Conservation (phyloP, 495 filamentous ascomycete genomes). For the Geoglossum glabrum region DNA sequence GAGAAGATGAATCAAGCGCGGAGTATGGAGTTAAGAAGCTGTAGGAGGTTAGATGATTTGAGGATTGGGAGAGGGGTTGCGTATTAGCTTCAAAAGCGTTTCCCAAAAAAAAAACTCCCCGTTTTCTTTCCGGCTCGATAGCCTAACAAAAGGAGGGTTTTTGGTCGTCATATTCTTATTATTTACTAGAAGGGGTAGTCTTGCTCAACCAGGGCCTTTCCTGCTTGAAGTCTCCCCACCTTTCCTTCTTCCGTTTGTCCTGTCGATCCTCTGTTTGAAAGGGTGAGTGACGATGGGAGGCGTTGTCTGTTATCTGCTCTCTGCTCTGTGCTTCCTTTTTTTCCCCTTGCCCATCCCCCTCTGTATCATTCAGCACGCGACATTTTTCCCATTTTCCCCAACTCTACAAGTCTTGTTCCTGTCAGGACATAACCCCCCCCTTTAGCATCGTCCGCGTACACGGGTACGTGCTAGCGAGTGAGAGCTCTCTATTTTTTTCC, state of each 20-base stretch:
- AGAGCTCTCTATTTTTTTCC: no score
- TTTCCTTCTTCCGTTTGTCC: neutral
- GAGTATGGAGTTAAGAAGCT: slow-evolving; percentile 38
- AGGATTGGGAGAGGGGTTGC: neutral
- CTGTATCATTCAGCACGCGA: neutral
- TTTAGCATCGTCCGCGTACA: no score
- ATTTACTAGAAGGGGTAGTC: neutral
- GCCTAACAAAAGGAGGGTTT: neutral
- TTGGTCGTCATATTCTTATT: no score
- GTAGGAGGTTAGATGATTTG: slow-evolving; percentile 29
- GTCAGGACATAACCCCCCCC: no score
- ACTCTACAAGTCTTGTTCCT: no score
- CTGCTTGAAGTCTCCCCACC: no score
- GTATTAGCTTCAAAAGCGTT: no score
- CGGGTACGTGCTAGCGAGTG: no score
- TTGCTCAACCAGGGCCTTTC: neutral
- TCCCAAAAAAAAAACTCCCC: no score
- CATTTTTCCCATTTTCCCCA: neutral
- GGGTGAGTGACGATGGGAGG: neutral
- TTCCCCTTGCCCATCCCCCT: no score
- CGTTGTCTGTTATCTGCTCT: neutral
- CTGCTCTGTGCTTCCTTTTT: neutral
- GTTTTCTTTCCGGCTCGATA: neutral
- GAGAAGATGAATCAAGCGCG: slow-evolving; percentile 52
- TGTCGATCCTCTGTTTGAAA: neutral